phyloP scores from a whole-genome alignment of 768 basidiomycete genomes.

The Boletus subcaerulescens region DNA sequence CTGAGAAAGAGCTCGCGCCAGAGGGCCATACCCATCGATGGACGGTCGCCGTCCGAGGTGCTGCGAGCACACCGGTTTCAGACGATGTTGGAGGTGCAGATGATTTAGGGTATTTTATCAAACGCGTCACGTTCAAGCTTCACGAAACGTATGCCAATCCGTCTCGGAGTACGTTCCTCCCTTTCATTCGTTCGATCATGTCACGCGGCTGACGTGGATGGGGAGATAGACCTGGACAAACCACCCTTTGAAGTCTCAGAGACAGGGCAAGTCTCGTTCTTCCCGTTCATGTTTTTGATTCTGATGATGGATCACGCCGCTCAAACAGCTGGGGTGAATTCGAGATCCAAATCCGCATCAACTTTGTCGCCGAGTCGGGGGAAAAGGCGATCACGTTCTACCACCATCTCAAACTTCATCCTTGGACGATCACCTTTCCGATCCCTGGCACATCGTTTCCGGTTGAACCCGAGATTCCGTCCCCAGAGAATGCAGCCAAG shows the following conservation, averaged over 20 bases:
- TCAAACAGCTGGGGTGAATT: conserved; percentile 91
- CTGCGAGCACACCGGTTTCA: conserved; percentile 67
- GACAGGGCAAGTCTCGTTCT: conserved; percentile 67
- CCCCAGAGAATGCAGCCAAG: conserved; percentile 63
- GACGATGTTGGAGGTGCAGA: conserved; percentile 87
- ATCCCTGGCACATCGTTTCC: conserved; percentile 8
- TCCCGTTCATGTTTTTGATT: neutral
- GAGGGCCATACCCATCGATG: conserved; percentile 92
- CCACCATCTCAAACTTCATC: conserved; percentile 95
- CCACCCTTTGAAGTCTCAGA: conserved; percentile 94
- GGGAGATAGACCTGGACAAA: conserved; percentile 73
- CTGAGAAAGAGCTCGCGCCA: conserved; percentile 58
- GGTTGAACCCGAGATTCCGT: conserved; percentile 64
- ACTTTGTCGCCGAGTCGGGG: conserved; percentile 83
- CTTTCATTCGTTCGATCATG: neutral
- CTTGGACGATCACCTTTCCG: conserved; percentile 58
- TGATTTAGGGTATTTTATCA: conserved; percentile 88
- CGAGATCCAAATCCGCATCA: conserved; percentile 89
- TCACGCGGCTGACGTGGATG: neutral
- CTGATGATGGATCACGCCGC: no score
- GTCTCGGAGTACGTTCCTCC: conserved; percentile 63
- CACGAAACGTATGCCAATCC: conserved; percentile 96
- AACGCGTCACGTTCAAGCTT: conserved; percentile 94
- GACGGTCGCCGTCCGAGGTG: conserved; percentile 94
- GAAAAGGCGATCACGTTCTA: conserved; percentile 87